A percentile compares a stretch with the other conserved stretches of the same genome.
phyloP scores from a whole-genome alignment of 1,139 yeast species.

The Saccharomyces hybrid region DNA sequence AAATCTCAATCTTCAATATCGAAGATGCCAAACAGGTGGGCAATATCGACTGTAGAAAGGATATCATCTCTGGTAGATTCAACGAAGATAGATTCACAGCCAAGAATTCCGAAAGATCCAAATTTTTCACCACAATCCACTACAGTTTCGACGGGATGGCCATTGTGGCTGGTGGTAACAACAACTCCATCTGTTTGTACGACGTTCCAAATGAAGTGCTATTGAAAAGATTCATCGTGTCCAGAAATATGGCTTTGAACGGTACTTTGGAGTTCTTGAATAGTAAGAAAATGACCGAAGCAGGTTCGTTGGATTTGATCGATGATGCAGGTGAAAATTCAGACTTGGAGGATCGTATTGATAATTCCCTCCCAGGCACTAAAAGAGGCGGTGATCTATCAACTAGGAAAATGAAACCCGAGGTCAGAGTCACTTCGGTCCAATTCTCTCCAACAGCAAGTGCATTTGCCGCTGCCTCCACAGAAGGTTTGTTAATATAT shows the following conservation, averaged over 20 bases:
- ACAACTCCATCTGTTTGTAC: constrained; percentile 83
- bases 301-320: constrained; percentile 74
- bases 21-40: constrained; percentile 76
- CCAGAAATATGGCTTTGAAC: constrained; percentile 81
- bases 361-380: constrained; percentile 78
- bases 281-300: constrained; percentile 77
- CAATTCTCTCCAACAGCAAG: constrained; percentile 85
- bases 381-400: constrained; percentile 78
- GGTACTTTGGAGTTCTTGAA: constrained; percentile 80
- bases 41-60: constrained; percentile 77
- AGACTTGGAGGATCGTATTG: constrained; percentile 77
- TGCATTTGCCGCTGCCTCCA: constrained; percentile 90
- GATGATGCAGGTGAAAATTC: constrained; percentile 83
- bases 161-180: constrained; percentile 87
- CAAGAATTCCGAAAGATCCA: constrained; percentile 74
- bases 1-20: constrained; percentile 73
- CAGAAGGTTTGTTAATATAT: constrained; percentile 83
- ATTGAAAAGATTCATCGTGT: constrained; percentile 70
- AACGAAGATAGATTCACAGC: constrained; percentile 74
- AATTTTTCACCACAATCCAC: constrained; percentile 70
- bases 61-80: constrained; percentile 82
- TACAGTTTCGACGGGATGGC: constrained; percentile 88
- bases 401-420: constrained; percentile 68
- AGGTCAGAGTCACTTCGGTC: constrained; percentile 66
- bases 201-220: constrained; percentile 84